Base-by-base conservation (phyloP, 2,329 filamentous ascomycete species). In the Dactylellina cionopaga region DNA sequence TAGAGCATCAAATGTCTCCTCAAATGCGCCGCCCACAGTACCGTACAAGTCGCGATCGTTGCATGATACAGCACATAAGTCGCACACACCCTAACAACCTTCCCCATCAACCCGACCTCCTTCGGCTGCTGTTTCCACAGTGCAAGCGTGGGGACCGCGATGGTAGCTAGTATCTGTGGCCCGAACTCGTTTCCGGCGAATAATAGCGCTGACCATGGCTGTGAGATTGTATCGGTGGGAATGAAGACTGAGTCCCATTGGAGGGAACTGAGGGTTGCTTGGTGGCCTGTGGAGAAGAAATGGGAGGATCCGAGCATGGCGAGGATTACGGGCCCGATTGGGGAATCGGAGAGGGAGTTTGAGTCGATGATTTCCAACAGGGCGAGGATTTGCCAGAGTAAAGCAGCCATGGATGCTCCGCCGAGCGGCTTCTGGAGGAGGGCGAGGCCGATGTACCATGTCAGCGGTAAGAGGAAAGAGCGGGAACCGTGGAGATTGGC, bases 221-320 rank as follows among this genome's bases (percentile, higher is more conserved):
- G 97, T 65, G 87, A 87, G 75, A 99, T 87, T 4, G 87, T 87
- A 68, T 89, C 88, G 5, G 85, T 0, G 94, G 91, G 60, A 75
- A 99, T 91, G 81, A 99, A 99, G 2, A 92, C 94, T 17, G 88
- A 87, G 81, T 99, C 95, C 95, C 95, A 99, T 79, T 99, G 95
- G 78, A 99, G 94, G 75, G 88, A 91, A 76, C 89, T 86, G 22
- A 96, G 85, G 0, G 89, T 90, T 10, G 94, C 94, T 81, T 98
- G 94, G 80, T 99, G 95, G 73, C 95, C 95, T 0, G 95, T 99
- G 79, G 96, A 97, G 87, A 99, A 99, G 83, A 89, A 99, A 83
- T 97, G 89, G 81, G 94, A 96, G 77, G 90, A 92, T 70, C 93
- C 95, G 0, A 99, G 87, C n/a, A 98, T 82, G 9, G 89, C 94